A percentile compares a stretch with the other conserved stretches of the same genome.
Evolutionary conservation across 768 basidiomycete species (phyloP).

Genomic region (Lactifluus echinatus): DNA sequence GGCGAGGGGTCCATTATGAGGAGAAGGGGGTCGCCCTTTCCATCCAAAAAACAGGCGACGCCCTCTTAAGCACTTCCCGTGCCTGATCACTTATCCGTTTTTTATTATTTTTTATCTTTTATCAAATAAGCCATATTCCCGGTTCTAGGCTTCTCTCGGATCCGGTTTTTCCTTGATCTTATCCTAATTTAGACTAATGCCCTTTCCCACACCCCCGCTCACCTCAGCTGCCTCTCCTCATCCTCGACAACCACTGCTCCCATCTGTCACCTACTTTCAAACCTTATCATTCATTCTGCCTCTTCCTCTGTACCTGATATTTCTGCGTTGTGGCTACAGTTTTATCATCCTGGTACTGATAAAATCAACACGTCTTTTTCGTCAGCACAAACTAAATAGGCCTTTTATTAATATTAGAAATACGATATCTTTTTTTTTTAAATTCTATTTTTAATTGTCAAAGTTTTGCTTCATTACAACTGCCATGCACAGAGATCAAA

Average conservation of each 20-base stretch:
- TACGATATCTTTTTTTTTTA: too few species aligned
- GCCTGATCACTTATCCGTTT: slow-evolving; percentile 8
- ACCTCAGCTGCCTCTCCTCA: background rate
- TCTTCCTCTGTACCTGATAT: background rate
- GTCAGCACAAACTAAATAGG: too few species aligned
- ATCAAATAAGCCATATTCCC: background rate
- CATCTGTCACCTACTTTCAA: slow-evolving; percentile 7
- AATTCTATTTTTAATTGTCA: too few species aligned
- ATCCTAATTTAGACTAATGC: slow-evolving; percentile 17
- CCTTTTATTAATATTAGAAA: too few species aligned
- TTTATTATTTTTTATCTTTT: slow-evolving; percentile 6
- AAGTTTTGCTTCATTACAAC: too few species aligned
- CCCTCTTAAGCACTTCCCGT: slow-evolving; percentile 16
- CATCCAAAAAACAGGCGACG: background rate
- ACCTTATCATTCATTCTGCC: background rate
- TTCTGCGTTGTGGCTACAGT: too few species aligned
- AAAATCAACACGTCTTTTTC: too few species aligned
- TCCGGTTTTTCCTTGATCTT: slow-evolving; percentile 18
- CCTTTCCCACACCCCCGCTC: background rate
- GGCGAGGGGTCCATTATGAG: slow-evolving; percentile 11
- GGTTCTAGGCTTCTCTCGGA: background rate
- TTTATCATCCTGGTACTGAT: too few species aligned
- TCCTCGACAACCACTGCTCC: too few species aligned
- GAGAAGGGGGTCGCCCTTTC: background rate
- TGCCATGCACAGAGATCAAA: too few species aligned